Evolutionary conservation across 345 rosid genomes (phyloP), one percentile per base, ranked within the genome.

Genomic region (Camelina sativa): DNA sequence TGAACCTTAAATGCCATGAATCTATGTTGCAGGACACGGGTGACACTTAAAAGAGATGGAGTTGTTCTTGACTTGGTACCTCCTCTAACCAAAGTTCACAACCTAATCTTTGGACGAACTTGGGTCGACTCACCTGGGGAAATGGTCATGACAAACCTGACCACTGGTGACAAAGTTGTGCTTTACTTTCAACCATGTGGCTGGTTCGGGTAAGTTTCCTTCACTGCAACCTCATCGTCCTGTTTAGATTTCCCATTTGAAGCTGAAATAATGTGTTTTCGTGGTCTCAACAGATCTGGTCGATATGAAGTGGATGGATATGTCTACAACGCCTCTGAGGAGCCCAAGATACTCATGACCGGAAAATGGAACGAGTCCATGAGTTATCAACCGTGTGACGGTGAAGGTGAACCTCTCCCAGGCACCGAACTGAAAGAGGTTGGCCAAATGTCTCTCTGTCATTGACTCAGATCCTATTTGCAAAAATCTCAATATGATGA

Each of bases 291-390:
- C 86, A 90, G 97, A 62, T 82, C 94, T 86, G 97, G 97, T 74
- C 92, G 93, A 43, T 88, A 87, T 76, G 97, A 91, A 80, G 91
- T 91, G 75, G 93, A 91, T 62, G 97, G 97, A 57, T 91, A 91
- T 76, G 91, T 91, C 20, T 91, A 87, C 57, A 86, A 87, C 75
- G 82, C 92, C 46, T 62, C 80, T 59, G 96, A 90, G 88, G 93
- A 90, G 74, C 96, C 96, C 25, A 86, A 90, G 89, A 82, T 90
- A 54, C 67, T 88, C 84, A 88, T 91, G 89, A 91, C 94, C 32
- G 97, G 97, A 44, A 91, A 91, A 69, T 91, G 93, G 93, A 91
- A 91, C 56, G 80, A 83, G 80, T 82, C 86, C 41, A 86, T 91
- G 88, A 86, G 84, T 64, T 91, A 87, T 73, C 97, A 91, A 71